Base-by-base conservation (phyloP, 1,284 basidiomycete genomes). In the Boletus mariae region DNA sequence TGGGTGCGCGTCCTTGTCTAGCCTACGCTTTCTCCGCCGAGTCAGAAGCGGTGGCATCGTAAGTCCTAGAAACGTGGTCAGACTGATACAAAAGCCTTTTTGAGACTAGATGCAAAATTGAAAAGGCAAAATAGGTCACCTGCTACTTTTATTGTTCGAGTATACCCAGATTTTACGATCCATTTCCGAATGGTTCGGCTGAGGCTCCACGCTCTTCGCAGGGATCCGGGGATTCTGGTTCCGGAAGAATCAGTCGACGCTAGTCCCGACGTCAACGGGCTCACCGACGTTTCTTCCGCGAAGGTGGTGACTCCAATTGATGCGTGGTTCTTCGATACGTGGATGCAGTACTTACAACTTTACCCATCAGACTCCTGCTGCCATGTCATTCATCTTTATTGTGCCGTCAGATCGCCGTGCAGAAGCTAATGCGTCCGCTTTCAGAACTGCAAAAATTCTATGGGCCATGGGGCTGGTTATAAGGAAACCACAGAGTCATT, bases 221-320 rank as follows among this genome's bases (percentile, higher is more conserved):
- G 29, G 11, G 5, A 2, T n/a, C 37, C 42, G 41, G 49, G 17
- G 5, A 42, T 37, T 41, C 43, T 43, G 50, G 15, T 40, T 46
- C 55, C 51, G 59, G 48, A 52, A 35, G 20, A 54, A 29, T 49
- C 26, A 38, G 15, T 17, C 32, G 28, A 9, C 12, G 32, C 28
- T 17, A 31, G 42, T 40, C 37, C 42, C 41, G 44, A 42, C 41
- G 45, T 59, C 45, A 28, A 34, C 34, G n/a, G 35, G n/a, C 28
- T 40, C 25, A 13, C 37, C 44, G 45, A 42, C 55, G 12, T 40
- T 32, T 37, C 47, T 57, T 10, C 43, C 26, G 49, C 40, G 45
- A 62, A 35, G 45, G 44, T 28, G 43, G 48, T 43, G 53, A 44
- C 58, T 58, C 51, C 38, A n/a, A 15, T 31, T 23, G 25, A 52